Base-by-base conservation (phyloP, 208 protist genomes). In the Vickermania ingenoplastis region DNA sequence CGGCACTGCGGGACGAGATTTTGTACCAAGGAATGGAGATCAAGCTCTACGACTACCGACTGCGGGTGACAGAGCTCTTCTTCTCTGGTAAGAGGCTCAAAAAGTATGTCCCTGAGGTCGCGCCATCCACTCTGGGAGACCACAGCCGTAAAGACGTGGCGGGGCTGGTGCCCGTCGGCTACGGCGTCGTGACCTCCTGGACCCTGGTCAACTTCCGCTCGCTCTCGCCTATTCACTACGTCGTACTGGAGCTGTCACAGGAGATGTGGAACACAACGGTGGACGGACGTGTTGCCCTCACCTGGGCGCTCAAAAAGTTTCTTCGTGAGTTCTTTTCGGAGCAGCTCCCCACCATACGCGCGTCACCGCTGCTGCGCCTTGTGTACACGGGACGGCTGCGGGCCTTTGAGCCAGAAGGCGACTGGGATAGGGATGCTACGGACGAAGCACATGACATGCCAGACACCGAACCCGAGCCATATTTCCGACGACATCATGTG, bases 201-300 rank as follows among this genome's bases (percentile, higher is more conserved):
- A 94, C 87, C 0, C 59, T 66, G 27, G 70, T 91, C 29, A 94
- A 91, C 69, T 94, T 91, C 48, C 69, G 72, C 36, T 91, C 87
- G 0, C 74, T 86, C 48, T 94, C 87, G 0, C 75, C 83, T 3
- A 67, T 89, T 21, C 71, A 91, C 71, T 86, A 83, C 73, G 52
- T 94, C 29, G 61, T 91, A 17, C 36, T 94, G 2, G 83, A 94
- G 71, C 73, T 94, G 17, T 65, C 81, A 31, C 50, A 68, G 3
- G 81, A 94, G 59, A 94, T 94, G 87, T 94, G 87, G 84, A 69
- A 80, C 60, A 75, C 78, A 14, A 86, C 83, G 11, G 60, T 89
- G 22, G 87, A 94, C 58, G 87, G 87, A 31, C 71, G 81, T 53
- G 81, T 89, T 23, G 62, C 64, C 4, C 59, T 91, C 48, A 75